Conservation (phyloP, 108 stramenopile genomes). For the Discostella pseudostelligera region DNA sequence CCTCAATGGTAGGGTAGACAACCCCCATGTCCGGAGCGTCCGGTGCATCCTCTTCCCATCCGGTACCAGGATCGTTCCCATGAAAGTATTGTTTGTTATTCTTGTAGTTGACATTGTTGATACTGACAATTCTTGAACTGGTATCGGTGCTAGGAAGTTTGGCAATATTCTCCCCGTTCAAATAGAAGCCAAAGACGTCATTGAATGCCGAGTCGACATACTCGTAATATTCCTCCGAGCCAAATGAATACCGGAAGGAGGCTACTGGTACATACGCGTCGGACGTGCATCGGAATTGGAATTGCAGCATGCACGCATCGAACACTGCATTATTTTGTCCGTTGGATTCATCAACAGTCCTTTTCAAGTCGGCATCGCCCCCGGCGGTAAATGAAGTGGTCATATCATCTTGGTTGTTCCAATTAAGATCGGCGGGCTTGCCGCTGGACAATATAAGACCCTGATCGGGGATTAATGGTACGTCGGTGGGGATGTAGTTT, state of each 20-base stretch:
- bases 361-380: slow-evolving; percentile 9
- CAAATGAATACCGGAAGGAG: slow-evolving; percentile 40
- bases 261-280: slow-evolving; percentile 25
- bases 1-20: slow-evolving; percentile 27
- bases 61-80: slow-evolving; percentile 43
- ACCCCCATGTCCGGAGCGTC: neutral
- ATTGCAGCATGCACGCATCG: slow-evolving; percentile 33
- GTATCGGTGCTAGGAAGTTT: slow-evolving; percentile 11
- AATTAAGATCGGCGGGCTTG: slow-evolving; percentile 16
- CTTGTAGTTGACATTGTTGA: slow-evolving; percentile 47
- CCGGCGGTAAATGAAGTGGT: neutral
- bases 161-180: slow-evolving; percentile 38
- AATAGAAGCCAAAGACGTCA: slow-evolving; percentile 41
- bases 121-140: slow-evolving; percentile 11
- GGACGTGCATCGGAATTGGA: slow-evolving; percentile 32
- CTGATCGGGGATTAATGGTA: slow-evolving; percentile 2
- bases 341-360: slow-evolving; percentile 1
- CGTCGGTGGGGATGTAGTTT: neutral
- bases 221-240: slow-evolving; percentile 45
- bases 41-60: neutral
- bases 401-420: slow-evolving; percentile 4
- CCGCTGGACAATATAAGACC: slow-evolving; percentile 34
- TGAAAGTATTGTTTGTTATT: slow-evolving; percentile 30
- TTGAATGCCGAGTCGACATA: slow-evolving; percentile 40
- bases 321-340: neutral